Percentiles rank a stretch among this genome's conserved stretches.
phyloP scores from a whole-genome alignment of 495 filamentous ascomycete genomes.

The Penicillium subrubescens region DNA sequence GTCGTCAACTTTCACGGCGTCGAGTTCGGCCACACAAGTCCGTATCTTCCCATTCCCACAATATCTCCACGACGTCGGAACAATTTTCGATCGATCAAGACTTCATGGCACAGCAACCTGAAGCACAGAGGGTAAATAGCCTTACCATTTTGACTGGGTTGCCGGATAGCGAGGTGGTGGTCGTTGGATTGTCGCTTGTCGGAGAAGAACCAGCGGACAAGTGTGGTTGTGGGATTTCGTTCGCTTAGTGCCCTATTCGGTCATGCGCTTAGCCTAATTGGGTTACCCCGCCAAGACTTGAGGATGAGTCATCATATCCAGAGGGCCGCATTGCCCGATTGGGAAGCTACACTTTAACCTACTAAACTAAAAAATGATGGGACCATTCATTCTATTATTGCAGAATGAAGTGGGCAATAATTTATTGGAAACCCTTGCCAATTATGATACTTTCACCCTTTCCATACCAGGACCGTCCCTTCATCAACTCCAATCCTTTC shows the following conservation, averaged over 20 bases:
- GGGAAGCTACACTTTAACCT: background rate
- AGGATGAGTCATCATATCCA: conserved; percentile 27
- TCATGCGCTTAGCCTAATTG: conserved; percentile 37
- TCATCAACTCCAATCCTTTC: conserved; percentile 68
- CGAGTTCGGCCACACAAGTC: conserved; percentile 29
- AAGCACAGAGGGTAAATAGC: conserved; percentile 19
- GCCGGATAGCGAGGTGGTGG: conserved; percentile 50
- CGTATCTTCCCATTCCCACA: conserved; percentile 13
- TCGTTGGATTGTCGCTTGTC: conserved; percentile 54
- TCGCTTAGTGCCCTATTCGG: conserved; percentile 54
- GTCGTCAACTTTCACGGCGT: conserved; percentile 20
- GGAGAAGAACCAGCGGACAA: conserved; percentile 44
- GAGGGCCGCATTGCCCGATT: conserved; percentile 16
- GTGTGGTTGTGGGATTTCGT: conserved; percentile 52
- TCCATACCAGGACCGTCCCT: conserved; percentile 82
- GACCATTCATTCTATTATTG: background rate
- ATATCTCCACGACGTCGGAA: conserved; percentile 14
- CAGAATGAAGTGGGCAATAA: background rate
- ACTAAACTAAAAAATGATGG: background rate
- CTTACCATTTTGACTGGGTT: conserved; percentile 66
- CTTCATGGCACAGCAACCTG: conserved; percentile 24
- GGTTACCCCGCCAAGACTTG: conserved; percentile 20
- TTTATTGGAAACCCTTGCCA: conserved; percentile 55
- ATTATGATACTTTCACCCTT: conserved; percentile 63
- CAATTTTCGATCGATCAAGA: conserved; percentile 28